These are phyloP conservation scores for Pisolithus orientalis DNA, from an alignment of 768 basidiomycete genomes.

Conservation along the genomic window DNA sequence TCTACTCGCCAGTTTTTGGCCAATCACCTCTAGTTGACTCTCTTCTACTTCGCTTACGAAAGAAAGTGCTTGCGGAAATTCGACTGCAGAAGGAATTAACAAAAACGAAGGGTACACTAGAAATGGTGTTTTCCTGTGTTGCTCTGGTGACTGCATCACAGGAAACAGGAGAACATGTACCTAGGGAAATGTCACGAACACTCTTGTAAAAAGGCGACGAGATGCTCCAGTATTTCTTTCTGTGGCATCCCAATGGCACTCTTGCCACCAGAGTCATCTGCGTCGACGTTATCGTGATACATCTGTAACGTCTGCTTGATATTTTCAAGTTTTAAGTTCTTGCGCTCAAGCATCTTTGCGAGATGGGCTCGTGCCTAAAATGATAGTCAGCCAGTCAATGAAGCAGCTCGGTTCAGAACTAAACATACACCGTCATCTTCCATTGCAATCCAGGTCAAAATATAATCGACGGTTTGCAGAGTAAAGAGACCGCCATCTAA, in stretches of 20 bases:
- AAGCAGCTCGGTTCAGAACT: not conserved
- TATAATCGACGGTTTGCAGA: slow-evolving; percentile 88
- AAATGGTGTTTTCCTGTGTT: slow-evolving; percentile 77
- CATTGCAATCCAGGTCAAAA: slow-evolving; percentile 93
- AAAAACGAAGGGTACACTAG: slow-evolving; percentile 79
- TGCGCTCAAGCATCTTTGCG: slow-evolving; percentile 67
- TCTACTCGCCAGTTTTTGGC: slow-evolving; percentile 88
- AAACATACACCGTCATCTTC: slow-evolving; percentile 91
- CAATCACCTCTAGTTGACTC: slow-evolving; percentile 91
- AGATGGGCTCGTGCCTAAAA: slow-evolving; percentile 72
- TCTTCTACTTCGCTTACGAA: slow-evolving; percentile 72
- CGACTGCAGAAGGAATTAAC: slow-evolving; percentile 83
- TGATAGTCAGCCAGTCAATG: slow-evolving; percentile 5
- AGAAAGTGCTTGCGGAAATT: slow-evolving; percentile 81
- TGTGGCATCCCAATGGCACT: slow-evolving; percentile 38
- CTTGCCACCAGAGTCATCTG: slow-evolving; percentile 31
- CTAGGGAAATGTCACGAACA: slow-evolving; percentile 12
- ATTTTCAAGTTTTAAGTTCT: slow-evolving; percentile 62
- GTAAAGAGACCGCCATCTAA: slow-evolving; percentile 85
- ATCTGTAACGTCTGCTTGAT: slow-evolving; percentile 65
- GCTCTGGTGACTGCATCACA: slow-evolving; percentile 25
- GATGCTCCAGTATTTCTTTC: slow-evolving; percentile 60
- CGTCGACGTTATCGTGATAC: slow-evolving; percentile 69
- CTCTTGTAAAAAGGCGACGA: slow-evolving; percentile 56
- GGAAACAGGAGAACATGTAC: slow-evolving; percentile 12